These are phyloP conservation scores for Phytophthora parvispora DNA, from an alignment of 352 stramenopile genomes.

Conservation along the genomic window DNA sequence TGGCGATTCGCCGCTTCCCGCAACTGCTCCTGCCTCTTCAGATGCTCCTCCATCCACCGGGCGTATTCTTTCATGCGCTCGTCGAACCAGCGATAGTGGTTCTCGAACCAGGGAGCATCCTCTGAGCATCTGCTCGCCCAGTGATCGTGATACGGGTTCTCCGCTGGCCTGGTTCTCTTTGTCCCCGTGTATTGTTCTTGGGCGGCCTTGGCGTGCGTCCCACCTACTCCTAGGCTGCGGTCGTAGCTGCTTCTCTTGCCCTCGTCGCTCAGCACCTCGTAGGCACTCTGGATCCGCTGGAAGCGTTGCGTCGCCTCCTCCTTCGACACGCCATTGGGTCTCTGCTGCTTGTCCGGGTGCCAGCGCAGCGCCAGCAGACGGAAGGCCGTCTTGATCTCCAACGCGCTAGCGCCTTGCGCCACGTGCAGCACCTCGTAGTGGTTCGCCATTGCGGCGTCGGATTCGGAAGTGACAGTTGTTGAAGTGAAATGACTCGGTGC, in stretches of 20 bases:
- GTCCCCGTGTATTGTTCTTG: not conserved
- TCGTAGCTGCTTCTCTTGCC: not conserved
- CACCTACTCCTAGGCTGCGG: not conserved
- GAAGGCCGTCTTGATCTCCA: not conserved
- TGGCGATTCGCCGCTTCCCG: not conserved
- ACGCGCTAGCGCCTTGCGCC: not conserved
- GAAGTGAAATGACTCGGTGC: not conserved
- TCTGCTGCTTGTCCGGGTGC: conserved; percentile 1
- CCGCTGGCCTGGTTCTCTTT: not conserved
- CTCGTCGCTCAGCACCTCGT: not conserved
- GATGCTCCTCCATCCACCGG: not conserved
- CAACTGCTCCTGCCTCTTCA: not conserved
- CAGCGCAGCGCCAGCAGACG: not conserved
- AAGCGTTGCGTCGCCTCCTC: not conserved
- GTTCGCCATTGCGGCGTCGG: not conserved
- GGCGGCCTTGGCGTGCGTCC: not conserved
- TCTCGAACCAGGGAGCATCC: not conserved
- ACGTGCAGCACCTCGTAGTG: conserved; percentile 1
- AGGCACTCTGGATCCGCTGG: not conserved
- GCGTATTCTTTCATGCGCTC: not conserved
- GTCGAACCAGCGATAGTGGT: not conserved
- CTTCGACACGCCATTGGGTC: not conserved
- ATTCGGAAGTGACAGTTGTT: not conserved
- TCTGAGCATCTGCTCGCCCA: too few relatives aligned
- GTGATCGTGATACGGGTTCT: too few relatives aligned